Evolutionary conservation across 2,329 filamentous ascomycete species (phyloP), one percentile per base, ranked within the genome.

Genomic region (Ophiocordyceps camponoti-floridani): DNA sequence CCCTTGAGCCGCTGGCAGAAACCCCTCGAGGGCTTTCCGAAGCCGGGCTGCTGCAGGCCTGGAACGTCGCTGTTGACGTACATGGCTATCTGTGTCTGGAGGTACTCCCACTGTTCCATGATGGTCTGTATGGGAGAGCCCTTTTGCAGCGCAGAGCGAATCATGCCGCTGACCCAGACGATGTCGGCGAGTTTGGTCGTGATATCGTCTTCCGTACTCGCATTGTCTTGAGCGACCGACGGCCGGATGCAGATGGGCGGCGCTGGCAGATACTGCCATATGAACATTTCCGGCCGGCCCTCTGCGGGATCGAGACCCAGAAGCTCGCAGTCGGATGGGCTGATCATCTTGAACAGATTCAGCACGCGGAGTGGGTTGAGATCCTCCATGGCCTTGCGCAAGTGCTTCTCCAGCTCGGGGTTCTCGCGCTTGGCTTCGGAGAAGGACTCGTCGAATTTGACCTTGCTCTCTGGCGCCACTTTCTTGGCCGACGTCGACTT

Each of bases 31-130:
- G 91, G 88, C 57, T 93, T 80, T 42, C 93, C 93, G 46, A 86
- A 94, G 70, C 98, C 98, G 3, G 91, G 89, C 54, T 91, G 87
- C 3, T 91, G 91, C 54, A 93, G 81, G 43, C 89, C 88, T 50
- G 93, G 91, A 63, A 96, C 95, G 60, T 98, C 89, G 56, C 98
- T 98, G 64, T 98, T 91, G 91, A 98, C 98, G 65, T 95, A 94
- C 1, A 91, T 98, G 40, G 93, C 93, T 47, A 98, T 88, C 57
- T 98, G 93, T 58, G 94, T 98, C 59, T 98, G 93, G 33, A 98
- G 70, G 28, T 98, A 68, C 50, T 82, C 79, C 62, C 94, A 85
- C 47, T 95, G 96, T 56, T 98, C 91, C 47, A 79, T 77, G 13
- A 87, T 77, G 52, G 96, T 86, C 63, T 98, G 91, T 50, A 84